phyloP scores from a whole-genome alignment of 2,329 filamentous ascomycete species.

The Claviceps arundinis region DNA sequence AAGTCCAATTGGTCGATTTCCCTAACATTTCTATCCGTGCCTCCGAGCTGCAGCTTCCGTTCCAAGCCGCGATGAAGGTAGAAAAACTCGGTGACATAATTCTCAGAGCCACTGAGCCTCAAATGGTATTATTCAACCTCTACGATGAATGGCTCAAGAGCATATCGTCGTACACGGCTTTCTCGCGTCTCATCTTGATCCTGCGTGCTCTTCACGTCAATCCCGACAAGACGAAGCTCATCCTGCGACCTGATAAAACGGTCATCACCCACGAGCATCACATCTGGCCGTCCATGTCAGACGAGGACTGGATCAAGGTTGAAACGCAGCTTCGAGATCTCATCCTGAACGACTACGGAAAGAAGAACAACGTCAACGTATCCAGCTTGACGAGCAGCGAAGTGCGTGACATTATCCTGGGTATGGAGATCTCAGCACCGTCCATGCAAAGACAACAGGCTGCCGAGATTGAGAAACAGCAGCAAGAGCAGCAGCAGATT shows the following conservation, averaged over 20 bases:
- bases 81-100: constrained; percentile 99
- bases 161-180: constrained; percentile 96
- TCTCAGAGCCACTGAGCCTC: constrained; percentile 89
- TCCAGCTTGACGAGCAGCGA: constrained; percentile 93
- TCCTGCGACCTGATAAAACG: constrained; percentile 90
- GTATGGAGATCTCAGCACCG: constrained; percentile 98
- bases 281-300: constrained; percentile 88
- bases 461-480: constrained; percentile 97
- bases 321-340: constrained; percentile 90
- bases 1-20: constrained; percentile 95
- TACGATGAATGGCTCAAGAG: constrained; percentile 99
- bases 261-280: constrained; percentile 98
- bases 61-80: constrained; percentile 99
- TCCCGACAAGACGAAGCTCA: constrained; percentile 93
- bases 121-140: constrained; percentile 98
- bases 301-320: constrained; percentile 99
- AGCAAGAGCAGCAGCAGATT: constrained; percentile 90
- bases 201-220: constrained; percentile 93
- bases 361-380: constrained; percentile 99
- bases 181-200: constrained; percentile 88
- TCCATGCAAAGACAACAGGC: constrained; percentile 98
- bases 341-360: constrained; percentile 96
- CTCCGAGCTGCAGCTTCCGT: constrained; percentile 89
- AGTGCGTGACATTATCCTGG: constrained; percentile 94
- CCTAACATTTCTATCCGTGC: constrained; percentile 98